These are phyloP conservation scores for Fraxinus americana DNA, from an alignment of 257 asterid species.

Conservation along the genomic window DNA sequence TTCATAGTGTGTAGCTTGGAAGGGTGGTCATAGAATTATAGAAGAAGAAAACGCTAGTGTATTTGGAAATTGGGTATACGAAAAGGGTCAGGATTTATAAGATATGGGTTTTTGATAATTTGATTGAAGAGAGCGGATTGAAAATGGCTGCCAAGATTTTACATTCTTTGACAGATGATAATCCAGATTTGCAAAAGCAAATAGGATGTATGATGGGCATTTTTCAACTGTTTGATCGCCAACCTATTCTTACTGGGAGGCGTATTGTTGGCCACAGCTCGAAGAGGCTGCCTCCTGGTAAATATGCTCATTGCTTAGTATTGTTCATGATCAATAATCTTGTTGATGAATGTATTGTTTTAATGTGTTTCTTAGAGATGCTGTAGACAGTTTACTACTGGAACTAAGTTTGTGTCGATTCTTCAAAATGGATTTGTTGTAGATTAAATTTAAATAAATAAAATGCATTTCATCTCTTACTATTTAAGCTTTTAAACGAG, in stretches of 20 bases:
- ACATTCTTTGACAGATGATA: constrained; percentile 81
- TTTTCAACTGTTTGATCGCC: constrained; percentile 85
- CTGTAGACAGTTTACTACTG: neutral
- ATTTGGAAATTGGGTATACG: neutral
- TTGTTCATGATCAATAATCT: constrained; percentile 5
- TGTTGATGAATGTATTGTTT: constrained; percentile 5
- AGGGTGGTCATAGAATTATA: neutral
- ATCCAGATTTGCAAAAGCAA: constrained; percentile 82
- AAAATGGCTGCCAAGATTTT: constrained; percentile 86
- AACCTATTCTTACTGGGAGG: constrained; percentile 50
- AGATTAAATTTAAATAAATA: neutral
- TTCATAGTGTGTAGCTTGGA: neutral
- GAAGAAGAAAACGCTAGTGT: neutral
- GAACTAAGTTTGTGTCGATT: neutral
- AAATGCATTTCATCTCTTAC: neutral
- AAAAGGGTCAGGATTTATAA: neutral
- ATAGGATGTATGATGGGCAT: constrained; percentile 93
- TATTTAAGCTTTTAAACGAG: neutral
- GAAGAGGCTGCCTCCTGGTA: constrained; percentile 60
- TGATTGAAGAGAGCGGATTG: constrained; percentile 23
- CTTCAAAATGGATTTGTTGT: neutral
- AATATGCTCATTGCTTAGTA: constrained; percentile 12
- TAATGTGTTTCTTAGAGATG: constrained; percentile 8
- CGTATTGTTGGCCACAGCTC: constrained; percentile 50
- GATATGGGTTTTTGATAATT: constrained; percentile 21